A percentile compares a stretch with the other conserved stretches of the same genome.
These are phyloP conservation scores for Leishmania mexicana DNA, from an alignment of 208 protist species.

Conservation along the genomic window DNA sequence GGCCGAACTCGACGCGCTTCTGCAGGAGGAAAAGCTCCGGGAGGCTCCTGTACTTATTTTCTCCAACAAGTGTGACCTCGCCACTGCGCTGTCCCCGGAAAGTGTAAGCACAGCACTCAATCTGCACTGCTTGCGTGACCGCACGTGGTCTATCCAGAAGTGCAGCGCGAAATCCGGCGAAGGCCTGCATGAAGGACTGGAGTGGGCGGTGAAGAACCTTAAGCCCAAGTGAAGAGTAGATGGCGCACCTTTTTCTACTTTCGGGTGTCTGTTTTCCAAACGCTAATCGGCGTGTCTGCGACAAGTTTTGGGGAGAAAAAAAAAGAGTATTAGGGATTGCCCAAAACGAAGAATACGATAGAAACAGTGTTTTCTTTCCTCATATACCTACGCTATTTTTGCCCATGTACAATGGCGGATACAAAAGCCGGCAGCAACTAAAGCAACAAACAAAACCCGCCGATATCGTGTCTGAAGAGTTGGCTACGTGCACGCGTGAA, in stretches of 20 bases:
- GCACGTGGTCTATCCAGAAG: constrained; percentile 92
- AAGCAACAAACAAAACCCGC: not conserved
- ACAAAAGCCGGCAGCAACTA: not conserved
- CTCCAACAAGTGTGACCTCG: constrained; percentile 98
- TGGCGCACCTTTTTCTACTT: constrained; percentile 18
- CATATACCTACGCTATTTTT: constrained; percentile 18
- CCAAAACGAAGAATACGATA: constrained; percentile 8
- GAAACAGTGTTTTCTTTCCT: constrained; percentile 4
- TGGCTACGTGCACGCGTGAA: not conserved
- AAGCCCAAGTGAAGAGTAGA: constrained; percentile 37
- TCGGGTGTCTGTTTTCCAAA: constrained; percentile 19
- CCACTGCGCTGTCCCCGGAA: constrained; percentile 82
- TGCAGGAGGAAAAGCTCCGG: constrained; percentile 95
- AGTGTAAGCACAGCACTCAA: constrained; percentile 87
- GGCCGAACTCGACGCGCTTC: constrained; percentile 90
- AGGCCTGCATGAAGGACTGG: constrained; percentile 86
- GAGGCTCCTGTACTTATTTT: constrained; percentile 96
- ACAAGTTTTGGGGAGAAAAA: not conserved
- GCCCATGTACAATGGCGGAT: constrained; percentile 3
- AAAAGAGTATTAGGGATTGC: constrained; percentile 3
- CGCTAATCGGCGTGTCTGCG: not conserved
- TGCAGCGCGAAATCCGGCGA: constrained; percentile 93
- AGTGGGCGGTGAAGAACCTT: constrained; percentile 89
- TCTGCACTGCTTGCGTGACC: constrained; percentile 86
- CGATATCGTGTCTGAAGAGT: not conserved